Evolutionary conservation across 2,329 filamentous ascomycete species (phyloP).

Genomic region (Lachnellula occidentalis): DNA sequence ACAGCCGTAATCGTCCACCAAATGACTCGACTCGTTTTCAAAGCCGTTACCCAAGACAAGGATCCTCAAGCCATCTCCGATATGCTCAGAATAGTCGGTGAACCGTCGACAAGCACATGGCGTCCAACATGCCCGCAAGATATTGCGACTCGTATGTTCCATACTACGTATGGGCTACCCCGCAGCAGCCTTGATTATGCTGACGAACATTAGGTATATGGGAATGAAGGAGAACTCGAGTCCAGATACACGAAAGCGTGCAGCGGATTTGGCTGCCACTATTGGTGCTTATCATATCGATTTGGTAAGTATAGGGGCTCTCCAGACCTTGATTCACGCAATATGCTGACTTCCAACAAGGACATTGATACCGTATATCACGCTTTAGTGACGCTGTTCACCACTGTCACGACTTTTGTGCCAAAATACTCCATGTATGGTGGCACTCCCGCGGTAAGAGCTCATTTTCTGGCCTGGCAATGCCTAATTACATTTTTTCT

Average conservation of each 20-base stretch:
- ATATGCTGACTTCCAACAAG: too few relatives aligned
- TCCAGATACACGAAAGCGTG: too few relatives aligned
- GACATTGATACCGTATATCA: conserved; percentile 57
- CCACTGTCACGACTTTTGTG: conserved; percentile 52
- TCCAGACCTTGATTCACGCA: too few relatives aligned
- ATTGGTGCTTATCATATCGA: conserved; percentile 71
- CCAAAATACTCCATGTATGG: conserved; percentile 56
- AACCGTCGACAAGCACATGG: conserved; percentile 41
- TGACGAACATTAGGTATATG: conserved; percentile 47
- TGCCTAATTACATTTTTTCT: too few relatives aligned
- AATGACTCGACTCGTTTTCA: conserved; percentile 49
- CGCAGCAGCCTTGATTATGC: background rate
- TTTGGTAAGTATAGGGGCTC: conserved; percentile 44
- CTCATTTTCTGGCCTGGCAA: too few relatives aligned
- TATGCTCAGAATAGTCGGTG: conserved; percentile 47
- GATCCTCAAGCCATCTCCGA: conserved; percentile 44
- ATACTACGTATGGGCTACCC: conserved; percentile 40
- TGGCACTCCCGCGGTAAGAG: conserved; percentile 33
- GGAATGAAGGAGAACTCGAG: conserved; percentile 43
- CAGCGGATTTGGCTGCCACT: conserved; percentile 31
- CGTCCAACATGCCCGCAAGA: conserved; percentile 42
- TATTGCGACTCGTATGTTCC: conserved; percentile 52
- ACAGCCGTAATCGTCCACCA: conserved; percentile 41
- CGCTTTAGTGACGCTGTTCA: conserved; percentile 55
- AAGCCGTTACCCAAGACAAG: conserved; percentile 45